Percentiles rank a stretch among this genome's conserved stretches.
Evolutionary conservation across 306 rosid genomes (phyloP).

Genomic region (Parietaria judaica): DNA sequence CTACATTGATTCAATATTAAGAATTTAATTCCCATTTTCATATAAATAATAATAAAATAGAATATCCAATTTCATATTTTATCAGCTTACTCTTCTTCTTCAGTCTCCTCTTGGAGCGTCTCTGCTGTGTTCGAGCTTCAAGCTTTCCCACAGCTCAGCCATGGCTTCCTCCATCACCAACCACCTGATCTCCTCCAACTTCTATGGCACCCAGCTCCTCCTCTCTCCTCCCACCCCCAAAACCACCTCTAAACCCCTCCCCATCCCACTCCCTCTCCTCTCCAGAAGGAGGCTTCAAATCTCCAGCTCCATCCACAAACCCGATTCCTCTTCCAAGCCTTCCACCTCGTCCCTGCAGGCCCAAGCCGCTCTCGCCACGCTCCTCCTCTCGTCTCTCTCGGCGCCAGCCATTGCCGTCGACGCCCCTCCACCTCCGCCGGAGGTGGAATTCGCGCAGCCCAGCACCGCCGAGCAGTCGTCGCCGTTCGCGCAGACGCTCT

Average conservation of each 20-base stretch:
- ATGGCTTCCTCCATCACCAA: constrained; percentile 53
- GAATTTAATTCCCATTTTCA: no score
- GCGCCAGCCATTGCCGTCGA: constrained; percentile 63
- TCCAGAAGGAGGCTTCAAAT: constrained; percentile 23
- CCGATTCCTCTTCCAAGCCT: constrained; percentile 4
- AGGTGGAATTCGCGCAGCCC: constrained; percentile 42
- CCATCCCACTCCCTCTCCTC: constrained; percentile 21
- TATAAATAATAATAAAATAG: neutral
- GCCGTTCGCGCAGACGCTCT: constrained; percentile 58
- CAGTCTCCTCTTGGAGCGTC: neutral
- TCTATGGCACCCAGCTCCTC: constrained; percentile 35
- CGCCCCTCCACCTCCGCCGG: constrained; percentile 38
- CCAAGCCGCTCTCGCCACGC: constrained; percentile 58
- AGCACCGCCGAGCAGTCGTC: constrained; percentile 40
- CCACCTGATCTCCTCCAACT: constrained; percentile 54
- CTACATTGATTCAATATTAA: no score
- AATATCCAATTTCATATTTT: neutral
- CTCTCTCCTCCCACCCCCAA: constrained; percentile 73
- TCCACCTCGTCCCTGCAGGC: constrained; percentile 36
- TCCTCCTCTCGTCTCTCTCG: constrained; percentile 52
- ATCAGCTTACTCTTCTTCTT: neutral
- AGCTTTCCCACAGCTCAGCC: neutral
- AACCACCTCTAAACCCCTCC: constrained; percentile 34
- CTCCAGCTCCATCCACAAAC: constrained; percentile 11
- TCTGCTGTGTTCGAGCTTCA: no score